These are phyloP conservation scores for Panellus pusillus DNA, from an alignment of 768 basidiomycete genomes.

Conservation along the genomic window DNA sequence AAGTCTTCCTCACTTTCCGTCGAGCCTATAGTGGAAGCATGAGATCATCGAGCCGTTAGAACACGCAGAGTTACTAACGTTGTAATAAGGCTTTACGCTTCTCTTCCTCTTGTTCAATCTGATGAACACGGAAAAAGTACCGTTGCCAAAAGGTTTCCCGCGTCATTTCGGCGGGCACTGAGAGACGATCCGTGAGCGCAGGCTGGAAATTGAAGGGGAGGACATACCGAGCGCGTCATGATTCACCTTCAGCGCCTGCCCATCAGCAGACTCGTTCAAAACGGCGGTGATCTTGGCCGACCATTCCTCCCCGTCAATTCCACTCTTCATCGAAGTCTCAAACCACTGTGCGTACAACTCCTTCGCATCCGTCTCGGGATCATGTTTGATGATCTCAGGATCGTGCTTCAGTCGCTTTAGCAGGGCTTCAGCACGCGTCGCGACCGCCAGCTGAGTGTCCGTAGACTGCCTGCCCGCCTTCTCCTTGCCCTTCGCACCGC, in stretches of 20 bases:
- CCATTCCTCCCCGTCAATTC: conserved; percentile 62
- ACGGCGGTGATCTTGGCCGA: conserved; percentile 45
- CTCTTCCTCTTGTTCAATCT: conserved; percentile 77
- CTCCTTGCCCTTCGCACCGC: conserved; percentile 36
- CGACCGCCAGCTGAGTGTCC: conserved; percentile 54
- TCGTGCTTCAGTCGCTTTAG: conserved; percentile 73
- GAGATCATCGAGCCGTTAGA: not conserved
- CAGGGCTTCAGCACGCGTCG: conserved; percentile 76
- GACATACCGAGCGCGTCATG: conserved; percentile 57
- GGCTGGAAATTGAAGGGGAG: conserved; percentile 1
- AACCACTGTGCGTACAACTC: conserved; percentile 62
- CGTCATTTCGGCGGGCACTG: conserved; percentile 69
- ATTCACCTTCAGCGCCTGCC: conserved; percentile 51
- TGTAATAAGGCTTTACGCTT: conserved; percentile 75
- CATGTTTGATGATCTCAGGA: conserved; percentile 70
- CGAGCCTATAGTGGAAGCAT: conserved; percentile 39
- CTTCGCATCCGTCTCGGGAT: conserved; percentile 67
- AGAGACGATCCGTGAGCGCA: conserved; percentile 1
- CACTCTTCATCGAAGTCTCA: conserved; percentile 47
- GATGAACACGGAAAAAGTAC: conserved; percentile 87
- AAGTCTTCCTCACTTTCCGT: conserved; percentile 82
- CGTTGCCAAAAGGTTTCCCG: conserved; percentile 79
- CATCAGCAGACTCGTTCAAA: conserved; percentile 52
- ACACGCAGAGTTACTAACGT: conserved; percentile 41
- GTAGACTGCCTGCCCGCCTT: conserved; percentile 25